Conservation (phyloP, 208 protist genomes). For the Lotmaria passim region DNA sequence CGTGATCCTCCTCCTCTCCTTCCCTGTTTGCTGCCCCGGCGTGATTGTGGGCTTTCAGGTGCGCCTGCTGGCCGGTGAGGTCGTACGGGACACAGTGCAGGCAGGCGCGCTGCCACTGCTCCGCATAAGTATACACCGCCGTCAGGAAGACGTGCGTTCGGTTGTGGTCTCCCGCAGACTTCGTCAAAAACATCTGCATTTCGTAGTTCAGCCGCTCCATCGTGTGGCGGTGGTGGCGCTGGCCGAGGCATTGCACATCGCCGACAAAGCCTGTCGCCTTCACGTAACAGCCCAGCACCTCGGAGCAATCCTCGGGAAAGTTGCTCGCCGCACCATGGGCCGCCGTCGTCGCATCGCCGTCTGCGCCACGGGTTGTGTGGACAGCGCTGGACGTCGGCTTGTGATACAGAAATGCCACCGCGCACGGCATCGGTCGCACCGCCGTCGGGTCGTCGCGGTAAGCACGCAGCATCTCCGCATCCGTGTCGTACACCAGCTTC, state of each 20-base stretch:
- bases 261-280: slow-evolving; percentile 52
- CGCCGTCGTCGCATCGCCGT: neutral
- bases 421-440: slow-evolving; percentile 63
- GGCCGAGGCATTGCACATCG: slow-evolving; percentile 30
- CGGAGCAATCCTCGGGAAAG: slow-evolving; percentile 39
- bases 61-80: slow-evolving; percentile 5
- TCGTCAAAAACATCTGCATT: slow-evolving; percentile 69
- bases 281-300: slow-evolving; percentile 53
- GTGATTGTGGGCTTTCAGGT: neutral
- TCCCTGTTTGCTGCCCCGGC: neutral
- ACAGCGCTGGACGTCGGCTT: neutral
- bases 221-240: neutral
- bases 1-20: neutral
- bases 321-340: neutral
- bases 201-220: slow-evolving; percentile 48
- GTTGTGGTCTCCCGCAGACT: slow-evolving; percentile 79
- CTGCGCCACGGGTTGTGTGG: neutral
- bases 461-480: slow-evolving; percentile 42
- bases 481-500: slow-evolving; percentile 40
- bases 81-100: slow-evolving; percentile 36
- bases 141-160: slow-evolving; percentile 56
- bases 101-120: slow-evolving; percentile 66
- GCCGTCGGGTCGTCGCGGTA: slow-evolving; percentile 18
- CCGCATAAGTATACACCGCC: slow-evolving; percentile 57
- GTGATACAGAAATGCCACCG: slow-evolving; percentile 65